Evolutionary conservation across 164 flowering plant species (phyloP), one percentile per base, ranked within the genome.

Genomic region (Echeveria elegans): DNA sequence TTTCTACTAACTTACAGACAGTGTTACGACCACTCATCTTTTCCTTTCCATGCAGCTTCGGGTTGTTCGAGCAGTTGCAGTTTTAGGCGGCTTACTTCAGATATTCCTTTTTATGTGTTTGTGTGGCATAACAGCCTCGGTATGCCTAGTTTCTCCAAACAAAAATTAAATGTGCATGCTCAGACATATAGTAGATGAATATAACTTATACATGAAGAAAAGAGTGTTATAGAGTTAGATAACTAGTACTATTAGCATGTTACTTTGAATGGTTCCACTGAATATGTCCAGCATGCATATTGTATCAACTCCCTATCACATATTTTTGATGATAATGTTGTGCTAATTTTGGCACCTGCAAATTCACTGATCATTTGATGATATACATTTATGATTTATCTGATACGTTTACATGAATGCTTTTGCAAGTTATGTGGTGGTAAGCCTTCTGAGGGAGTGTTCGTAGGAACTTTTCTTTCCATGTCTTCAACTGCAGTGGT

Each of bases 401-500:
- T 52, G 29, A 52, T 23, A 21, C 1, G 24, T 52, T 4, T 52
- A 21, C 24, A 11, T 52, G 59, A 28, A 24, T 70, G 36, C 66
- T 73, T 79, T 70, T 81, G 78, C 92, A 23, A 95, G 99, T 75
- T 89, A 77, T 91, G 97, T 72, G 99, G 99, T 70, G 99, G 96
- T 45, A 85, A 83, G 77, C 75, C 89, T 73, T 88, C 99, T 0
- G 99, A 95, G 71, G 99, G 99, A 60, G 82, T 95, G 48, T 95
- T 95, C 81, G 89, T 95, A 68, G 99, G 99, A 66, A 86, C 78
- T 48, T 84, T 92, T 70, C 81, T 95, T 70, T 95, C 97, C 32
- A 95, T 95, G 97, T 95, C 99, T 64, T 95, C 99, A 43, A 95
- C 99, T 45, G 97, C 99, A 72, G 99, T 95, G 97, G 99, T 95